Conservation (phyloP, 441 rosid genomes). For the Pelargonium exstipulatum region DNA sequence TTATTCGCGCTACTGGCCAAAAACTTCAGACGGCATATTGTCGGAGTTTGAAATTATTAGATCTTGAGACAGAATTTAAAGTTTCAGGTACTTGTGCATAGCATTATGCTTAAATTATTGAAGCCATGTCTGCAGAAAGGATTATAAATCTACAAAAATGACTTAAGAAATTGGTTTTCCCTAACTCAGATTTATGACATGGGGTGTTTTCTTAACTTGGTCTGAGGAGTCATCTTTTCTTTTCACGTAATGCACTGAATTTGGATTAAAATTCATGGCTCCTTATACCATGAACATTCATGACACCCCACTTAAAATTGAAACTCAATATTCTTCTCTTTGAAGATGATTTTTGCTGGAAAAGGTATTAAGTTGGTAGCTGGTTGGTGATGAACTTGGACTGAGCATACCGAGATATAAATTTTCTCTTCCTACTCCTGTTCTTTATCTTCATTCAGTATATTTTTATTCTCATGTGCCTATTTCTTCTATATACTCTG, state of each 20-base stretch:
- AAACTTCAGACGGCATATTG: slow-evolving; percentile 51
- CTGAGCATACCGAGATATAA: neutral
- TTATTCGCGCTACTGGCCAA: slow-evolving; percentile 63
- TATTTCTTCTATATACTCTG: neutral
- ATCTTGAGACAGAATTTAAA: slow-evolving; percentile 34
- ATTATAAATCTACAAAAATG: neutral
- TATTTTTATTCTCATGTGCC: neutral
- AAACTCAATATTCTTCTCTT: neutral
- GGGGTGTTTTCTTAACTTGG: neutral
- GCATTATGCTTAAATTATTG: neutral
- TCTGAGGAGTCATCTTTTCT: neutral
- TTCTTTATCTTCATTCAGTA: no score
- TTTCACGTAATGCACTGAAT: neutral
- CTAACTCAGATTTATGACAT: neutral
- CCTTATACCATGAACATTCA: neutral
- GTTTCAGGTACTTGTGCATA: slow-evolving; percentile 39
- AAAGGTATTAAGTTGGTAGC: neutral
- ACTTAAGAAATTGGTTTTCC: neutral
- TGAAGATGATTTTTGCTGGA: neutral
- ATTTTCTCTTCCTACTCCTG: neutral
- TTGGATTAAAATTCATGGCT: no score
- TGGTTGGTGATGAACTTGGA: neutral
- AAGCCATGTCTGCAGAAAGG: neutral
- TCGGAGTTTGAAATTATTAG: slow-evolving; percentile 46
- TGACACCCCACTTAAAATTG: neutral